Evolutionary conservation across 768 basidiomycete genomes (phyloP), one percentile per base, ranked within the genome.

Genomic region (Lactifluus volemus): DNA sequence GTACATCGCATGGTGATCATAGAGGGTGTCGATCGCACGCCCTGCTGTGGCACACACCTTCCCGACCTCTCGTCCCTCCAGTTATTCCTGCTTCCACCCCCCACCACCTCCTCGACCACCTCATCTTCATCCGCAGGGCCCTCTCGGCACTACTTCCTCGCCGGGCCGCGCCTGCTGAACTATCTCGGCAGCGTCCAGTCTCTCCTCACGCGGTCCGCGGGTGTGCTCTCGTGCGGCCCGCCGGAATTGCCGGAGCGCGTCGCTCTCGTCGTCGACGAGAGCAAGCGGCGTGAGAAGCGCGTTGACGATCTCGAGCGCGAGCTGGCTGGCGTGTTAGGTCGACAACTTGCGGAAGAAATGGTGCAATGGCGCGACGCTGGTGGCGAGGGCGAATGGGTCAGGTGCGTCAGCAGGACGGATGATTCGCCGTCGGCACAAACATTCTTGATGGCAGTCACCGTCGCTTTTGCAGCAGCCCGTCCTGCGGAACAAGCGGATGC

Each of bases 21-120:
- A 55, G 88, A 92, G 54, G 84, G 84, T 12, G 76, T 92, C 5
- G 92, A 94, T 70, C 79, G 85, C 45, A 89, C 86, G 70, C 87
- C 87, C 84, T 91, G 91, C 72, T 89, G 88, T 58, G 88, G 89
- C 11, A 91, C 92, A 15, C 94, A 97, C 71, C 78, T 87, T 55
- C 88, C 92, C 6, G 84, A 83, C 55, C 79, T 94, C 52, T 78
- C 85, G 63, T 84, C 85, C 67, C 78, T 89, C 34, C 83, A 89
- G 67, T 73, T 90, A 54, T 85, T 89, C 75, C 72, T 90, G 48
- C 70, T 87, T 47, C 84, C 88, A 25, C 79, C 83, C 1, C 75
- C 88, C 30, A 76, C 86, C 42, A 80, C 86, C 11, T 79, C 85
- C 9, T 75, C 76, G 8, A 75, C 76, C 15, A 79, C 82, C 12